Percentiles rank a stretch among this genome's conserved stretches.
phyloP scores from a whole-genome alignment of 768 basidiomycete genomes.

The Daedaleopsis nitida region DNA sequence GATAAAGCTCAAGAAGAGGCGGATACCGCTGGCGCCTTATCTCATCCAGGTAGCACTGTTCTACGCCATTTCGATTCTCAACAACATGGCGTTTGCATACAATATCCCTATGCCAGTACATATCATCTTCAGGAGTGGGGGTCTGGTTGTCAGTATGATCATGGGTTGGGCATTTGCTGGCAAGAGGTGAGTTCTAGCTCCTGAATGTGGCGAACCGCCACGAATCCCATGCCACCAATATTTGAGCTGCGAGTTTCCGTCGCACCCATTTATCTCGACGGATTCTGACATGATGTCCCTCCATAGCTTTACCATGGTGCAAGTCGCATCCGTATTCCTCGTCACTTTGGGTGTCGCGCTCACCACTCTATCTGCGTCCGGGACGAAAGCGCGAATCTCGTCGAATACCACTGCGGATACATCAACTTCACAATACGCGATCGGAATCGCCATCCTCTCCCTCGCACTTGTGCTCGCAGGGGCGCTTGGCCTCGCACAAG shows the following conservation, averaged over 20 bases:
- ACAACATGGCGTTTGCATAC: slow-evolving; percentile 90
- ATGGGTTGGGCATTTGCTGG: slow-evolving; percentile 70
- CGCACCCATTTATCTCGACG: too few relatives aligned
- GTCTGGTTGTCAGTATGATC: slow-evolving; percentile 80
- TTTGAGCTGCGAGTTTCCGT: too few relatives aligned
- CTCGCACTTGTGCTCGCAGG: slow-evolving; percentile 81
- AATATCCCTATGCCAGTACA: slow-evolving; percentile 89
- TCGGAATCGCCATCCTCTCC: slow-evolving; percentile 73
- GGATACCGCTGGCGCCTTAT: slow-evolving; percentile 74
- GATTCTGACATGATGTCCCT: neutral
- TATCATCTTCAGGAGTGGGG: slow-evolving; percentile 92
- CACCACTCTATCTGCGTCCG: slow-evolving; percentile 79
- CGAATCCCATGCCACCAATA: neutral
- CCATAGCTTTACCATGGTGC: slow-evolving; percentile 57
- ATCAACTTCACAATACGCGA: slow-evolving; percentile 45
- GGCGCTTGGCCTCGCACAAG: slow-evolving; percentile 82
- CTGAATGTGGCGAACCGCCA: neutral
- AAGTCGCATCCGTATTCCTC: slow-evolving; percentile 75
- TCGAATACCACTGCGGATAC: slow-evolving; percentile 8
- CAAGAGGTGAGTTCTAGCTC: slow-evolving; percentile 52
- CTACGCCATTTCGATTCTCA: slow-evolving; percentile 76
- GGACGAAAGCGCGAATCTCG: slow-evolving; percentile 27
- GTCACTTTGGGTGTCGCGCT: slow-evolving; percentile 79
- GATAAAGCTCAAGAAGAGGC: slow-evolving; percentile 59
- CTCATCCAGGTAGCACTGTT: slow-evolving; percentile 81